Base-by-base conservation (phyloP, 176 grass and related monocot species). In the Avena insularis region DNA sequence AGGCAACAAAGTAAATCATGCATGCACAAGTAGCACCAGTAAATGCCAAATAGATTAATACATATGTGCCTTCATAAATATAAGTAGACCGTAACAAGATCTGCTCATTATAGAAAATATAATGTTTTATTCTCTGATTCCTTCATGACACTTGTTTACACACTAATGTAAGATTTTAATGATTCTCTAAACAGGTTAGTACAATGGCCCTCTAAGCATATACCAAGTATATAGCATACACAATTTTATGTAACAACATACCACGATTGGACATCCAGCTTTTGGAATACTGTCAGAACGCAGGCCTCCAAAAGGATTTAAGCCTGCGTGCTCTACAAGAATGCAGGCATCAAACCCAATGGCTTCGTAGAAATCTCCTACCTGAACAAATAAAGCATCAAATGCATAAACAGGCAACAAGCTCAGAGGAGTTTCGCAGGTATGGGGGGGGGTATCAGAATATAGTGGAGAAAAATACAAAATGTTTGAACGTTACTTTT, bases 341-440 rank as follows among this genome's bases (percentile, higher is more conserved):
- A 98, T 92, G 87, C 96, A 98, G 43, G 93, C 96, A 92, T 98
- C 96, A 91, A 98, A 98, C 54, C 96, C 96, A 83, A 98, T 61
- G 51, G 96, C 93, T 80, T 98, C 96, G 13, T 98, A 98, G 78
- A 98, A 98, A 35, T 98, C 96, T 81, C 96, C 96, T 75, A 98
- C 96, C 96, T 98, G 86, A 85, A 88, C 57, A 85, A 65, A 59
- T 58, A 48, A 83, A 85, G 48, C 47, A 79, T 73, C 15, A 51
- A 45, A 75, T 82, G 47, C 48, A 70, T 82, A 71, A 84, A 47
- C 40, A 5, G 15, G 67, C 17, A 75, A 47, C 19, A 20, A 75
- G 40, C 49, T 65, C 25, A n/a, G 62, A 72, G 83, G 31, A 35
- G 75, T 14, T 73, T 65, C 23, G 27, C 57, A 33, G 55, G 43